These are phyloP conservation scores for Gracilaria domingensis DNA, from an alignment of 23 red algal genomes.

Conservation along the genomic window DNA sequence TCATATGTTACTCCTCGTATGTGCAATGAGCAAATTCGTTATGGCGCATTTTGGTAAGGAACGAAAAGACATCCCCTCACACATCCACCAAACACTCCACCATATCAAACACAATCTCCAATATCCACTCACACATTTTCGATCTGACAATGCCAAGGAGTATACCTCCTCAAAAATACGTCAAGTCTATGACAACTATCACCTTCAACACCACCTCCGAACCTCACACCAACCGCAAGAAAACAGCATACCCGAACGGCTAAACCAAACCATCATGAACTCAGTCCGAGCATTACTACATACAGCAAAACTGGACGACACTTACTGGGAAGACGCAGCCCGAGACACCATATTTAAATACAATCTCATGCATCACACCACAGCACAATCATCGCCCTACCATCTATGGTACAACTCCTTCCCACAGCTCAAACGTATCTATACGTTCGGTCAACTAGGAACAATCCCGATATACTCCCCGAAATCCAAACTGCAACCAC, in stretches of 20 bases:
- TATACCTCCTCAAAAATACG: no score
- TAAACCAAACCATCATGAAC: not conserved
- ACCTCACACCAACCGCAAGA: not conserved
- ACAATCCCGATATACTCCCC: not conserved
- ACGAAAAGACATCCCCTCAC: constrained; percentile 5
- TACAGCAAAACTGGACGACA: not conserved
- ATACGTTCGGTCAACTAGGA: constrained; percentile 14
- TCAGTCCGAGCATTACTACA: not conserved
- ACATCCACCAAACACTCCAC: not conserved
- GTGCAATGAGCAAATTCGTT: constrained; percentile 13
- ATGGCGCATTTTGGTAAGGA: constrained; percentile 8
- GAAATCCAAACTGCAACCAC: not conserved
- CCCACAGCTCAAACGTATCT: not conserved
- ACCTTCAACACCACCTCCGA: not conserved
- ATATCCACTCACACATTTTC: no score
- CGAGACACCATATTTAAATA: not conserved
- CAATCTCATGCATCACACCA: no score
- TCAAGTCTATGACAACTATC: no score
- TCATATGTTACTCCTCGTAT: not conserved
- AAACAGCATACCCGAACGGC: not conserved
- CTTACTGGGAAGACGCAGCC: not conserved
- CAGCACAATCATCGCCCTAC: not conserved
- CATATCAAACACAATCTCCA: not conserved
- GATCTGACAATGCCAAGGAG: no score
- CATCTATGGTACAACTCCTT: not conserved